Base-by-base conservation (phyloP, 495 filamentous ascomycete genomes). In the Lasiosphaeris hirsuta region DNA sequence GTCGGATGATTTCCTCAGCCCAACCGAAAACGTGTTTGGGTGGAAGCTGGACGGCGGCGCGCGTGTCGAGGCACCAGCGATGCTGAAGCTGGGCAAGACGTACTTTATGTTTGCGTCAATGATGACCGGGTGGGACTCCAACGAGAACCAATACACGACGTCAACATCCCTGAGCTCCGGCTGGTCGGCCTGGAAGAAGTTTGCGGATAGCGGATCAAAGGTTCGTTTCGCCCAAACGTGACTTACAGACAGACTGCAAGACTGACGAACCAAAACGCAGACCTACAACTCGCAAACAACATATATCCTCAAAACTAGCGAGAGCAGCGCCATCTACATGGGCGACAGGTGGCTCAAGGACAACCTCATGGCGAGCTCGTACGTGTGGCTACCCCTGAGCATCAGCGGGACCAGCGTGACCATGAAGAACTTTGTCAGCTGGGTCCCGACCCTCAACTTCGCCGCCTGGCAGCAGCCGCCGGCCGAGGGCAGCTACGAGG, bases 371-470 rank as follows among this genome's bases (percentile, higher is more conserved):
- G 69, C 79, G 18, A 78, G 75, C 40, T 83, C 84, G 5, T 88
- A 88, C 62, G 69, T 88, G 33, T 89, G 86, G 86, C 76, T 89
- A 0, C 86, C 85, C 4, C 70, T 88, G 1, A 74, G 60, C 4
- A 75, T 89, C 62, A 74, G 68, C 14, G 85, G 84, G 0, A 84
- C 76, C 0, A 81, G 67, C 2, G 84, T 76, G 17, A 70, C 48
- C 33, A 68, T 83, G 72, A 72, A 75, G 51, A 81, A 84, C 64
- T 54, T 65, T 39, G 78, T 78, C 11, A 79, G 76, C 58, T 86
- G 82, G 83, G 71, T 81, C 1, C 77, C 78, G 0, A 71, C 74
- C 35, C 64, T 71, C n/a, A 57, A 63, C 4, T 57, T 66, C 10
- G 73, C 76, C 0, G 72, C 72, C 0, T 79, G 75, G 72, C 58